Base-by-base conservation (phyloP, 805 yeast genomes). In the Ogataea ramenticola region DNA sequence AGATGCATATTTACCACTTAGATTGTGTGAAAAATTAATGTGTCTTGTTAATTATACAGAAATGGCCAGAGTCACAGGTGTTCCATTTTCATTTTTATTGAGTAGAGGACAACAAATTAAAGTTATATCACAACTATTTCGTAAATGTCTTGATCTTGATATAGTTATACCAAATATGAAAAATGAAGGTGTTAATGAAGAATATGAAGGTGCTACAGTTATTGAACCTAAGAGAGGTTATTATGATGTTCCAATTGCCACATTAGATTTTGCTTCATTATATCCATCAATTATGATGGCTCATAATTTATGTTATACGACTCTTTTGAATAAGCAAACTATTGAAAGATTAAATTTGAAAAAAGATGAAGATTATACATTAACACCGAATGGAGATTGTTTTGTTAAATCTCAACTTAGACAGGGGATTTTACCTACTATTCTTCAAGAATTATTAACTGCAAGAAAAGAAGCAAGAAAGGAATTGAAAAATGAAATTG, bases 281-380 rank as follows among this genome's bases (percentile, higher is more conserved):
- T 93, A 93, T 65, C 99, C 99, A 5, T 87, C 96, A 46, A 93
- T 93, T 56, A 90, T 93, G 96, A 93, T 95, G 95, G 99, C 99
- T 0, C 98, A 93, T 64, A 93, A 93, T 61, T 68, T 93, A 46
- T 93, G 99, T 62, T 93, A 93, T 62, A 93, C 99, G 0, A 90
- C 99, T 0, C 67, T 93, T 38, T 65, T 91, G 43, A 83, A 78
- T 51, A 79, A 76, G 48, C 77, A 74, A 36, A 76, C 93, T 0
- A 82, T 88, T 36, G 77, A 80, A 37, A 72, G 84, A 36, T 70
- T 83, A 46, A 70, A 70, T 0, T 67, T 95, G 34, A 69, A 72
- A 37, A 79, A 83, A 49, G 86, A 74, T 47, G 79, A 75, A 44
- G 98, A 93, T 58, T 93, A 91, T 61, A 80, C 85, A 1, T 67